Evolutionary conservation across 805 yeast genomes (phyloP).

Genomic region (Tetrapisispora phaffii): DNA sequence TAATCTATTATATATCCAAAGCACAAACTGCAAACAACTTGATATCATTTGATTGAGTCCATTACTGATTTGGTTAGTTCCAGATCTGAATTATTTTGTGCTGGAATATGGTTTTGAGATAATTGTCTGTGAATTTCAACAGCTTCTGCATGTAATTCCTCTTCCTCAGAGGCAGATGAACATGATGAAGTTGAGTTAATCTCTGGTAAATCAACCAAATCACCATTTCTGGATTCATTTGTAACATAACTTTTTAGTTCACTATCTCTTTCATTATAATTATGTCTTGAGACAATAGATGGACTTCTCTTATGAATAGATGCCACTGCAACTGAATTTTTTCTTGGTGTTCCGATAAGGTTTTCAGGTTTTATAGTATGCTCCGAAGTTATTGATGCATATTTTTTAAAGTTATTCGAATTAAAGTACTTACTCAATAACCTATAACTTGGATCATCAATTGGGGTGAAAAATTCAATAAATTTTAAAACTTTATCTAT

Average conservation of each 20-base stretch:
- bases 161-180: not conserved
- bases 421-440: not conserved
- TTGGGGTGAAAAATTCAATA: conserved; percentile 22
- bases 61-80: not conserved
- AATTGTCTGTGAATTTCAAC: conserved; percentile 1
- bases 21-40: not conserved
- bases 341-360: not conserved
- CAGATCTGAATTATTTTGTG: not conserved
- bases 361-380: not conserved
- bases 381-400: not conserved
- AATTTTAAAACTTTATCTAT: conserved; percentile 35
- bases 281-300: not conserved
- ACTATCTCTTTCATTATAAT: not conserved
- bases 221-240: not conserved
- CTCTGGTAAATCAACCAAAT: not conserved
- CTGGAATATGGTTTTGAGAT: not conserved
- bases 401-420: not conserved
- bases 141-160: not conserved
- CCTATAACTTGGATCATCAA: not conserved
- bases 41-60: not conserved
- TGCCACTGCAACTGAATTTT: not conserved
- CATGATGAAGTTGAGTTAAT: not conserved
- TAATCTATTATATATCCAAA: no score
- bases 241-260: not conserved
- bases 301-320: not conserved